A percentile compares a stretch with the other conserved stretches of the same genome.
Conservation (phyloP, 768 basidiomycete species). For the Lactarius indigo region DNA sequence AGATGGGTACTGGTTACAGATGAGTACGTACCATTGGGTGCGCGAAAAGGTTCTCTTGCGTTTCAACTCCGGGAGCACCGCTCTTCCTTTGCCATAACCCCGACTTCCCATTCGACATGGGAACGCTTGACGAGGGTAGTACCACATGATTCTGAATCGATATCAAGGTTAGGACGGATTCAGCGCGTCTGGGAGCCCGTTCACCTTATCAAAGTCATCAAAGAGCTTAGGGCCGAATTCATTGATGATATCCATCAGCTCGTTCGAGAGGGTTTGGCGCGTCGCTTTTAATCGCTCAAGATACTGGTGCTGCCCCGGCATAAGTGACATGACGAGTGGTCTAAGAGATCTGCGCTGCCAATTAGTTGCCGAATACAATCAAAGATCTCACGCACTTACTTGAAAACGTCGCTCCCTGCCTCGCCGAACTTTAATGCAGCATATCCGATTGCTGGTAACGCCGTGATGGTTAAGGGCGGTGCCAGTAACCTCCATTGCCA, state of each 20-base stretch:
- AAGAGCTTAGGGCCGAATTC: slow-evolving; percentile 86
- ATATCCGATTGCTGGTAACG: slow-evolving; percentile 83
- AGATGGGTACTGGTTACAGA: not conserved
- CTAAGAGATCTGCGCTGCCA: slow-evolving; percentile 67
- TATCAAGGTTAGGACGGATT: slow-evolving; percentile 5
- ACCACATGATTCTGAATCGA: slow-evolving; percentile 49
- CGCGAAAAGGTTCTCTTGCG: slow-evolving; percentile 76
- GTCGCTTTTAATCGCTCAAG: slow-evolving; percentile 71
- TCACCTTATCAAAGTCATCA: slow-evolving; percentile 79
- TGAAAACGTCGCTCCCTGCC: slow-evolving; percentile 94
- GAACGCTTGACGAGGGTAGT: slow-evolving; percentile 74
- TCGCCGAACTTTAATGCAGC: slow-evolving; percentile 96
- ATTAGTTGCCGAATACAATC: slow-evolving; percentile 17
- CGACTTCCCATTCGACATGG: slow-evolving; percentile 67
- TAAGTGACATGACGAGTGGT: slow-evolving; percentile 79
- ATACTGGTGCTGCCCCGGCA: slow-evolving; percentile 82
- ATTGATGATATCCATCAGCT: slow-evolving; percentile 78
- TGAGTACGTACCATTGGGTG: slow-evolving; percentile 72
- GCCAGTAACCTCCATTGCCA: slow-evolving; percentile 63
- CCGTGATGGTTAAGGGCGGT: slow-evolving; percentile 67
- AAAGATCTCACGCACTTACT: slow-evolving; percentile 50
- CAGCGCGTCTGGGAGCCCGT: slow-evolving; percentile 18
- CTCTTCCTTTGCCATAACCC: slow-evolving; percentile 76
- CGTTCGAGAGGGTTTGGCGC: slow-evolving; percentile 71
- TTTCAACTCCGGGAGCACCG: slow-evolving; percentile 70